A percentile compares a stretch with the other conserved stretches of the same genome.
Conservation (phyloP, 2,329 filamentous ascomycete species). For the Ophiostoma quercus region DNA sequence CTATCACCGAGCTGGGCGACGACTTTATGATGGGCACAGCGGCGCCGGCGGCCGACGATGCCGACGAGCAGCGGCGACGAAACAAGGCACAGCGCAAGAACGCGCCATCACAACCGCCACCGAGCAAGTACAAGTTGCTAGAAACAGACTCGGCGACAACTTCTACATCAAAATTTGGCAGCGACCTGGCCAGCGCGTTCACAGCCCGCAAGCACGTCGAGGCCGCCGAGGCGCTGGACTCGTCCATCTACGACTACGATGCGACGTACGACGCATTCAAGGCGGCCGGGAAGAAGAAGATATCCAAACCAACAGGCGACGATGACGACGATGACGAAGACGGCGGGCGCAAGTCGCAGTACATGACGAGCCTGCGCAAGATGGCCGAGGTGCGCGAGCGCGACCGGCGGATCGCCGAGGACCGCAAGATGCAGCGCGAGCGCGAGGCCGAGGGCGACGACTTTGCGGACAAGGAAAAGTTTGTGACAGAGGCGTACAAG, state of each 20-base stretch:
- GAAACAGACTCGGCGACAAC: neutral
- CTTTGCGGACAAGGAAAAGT: conserved; percentile 77
- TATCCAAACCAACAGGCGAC: conserved; percentile 43
- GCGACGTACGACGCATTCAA: conserved; percentile 73
- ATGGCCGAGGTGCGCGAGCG: conserved; percentile 72
- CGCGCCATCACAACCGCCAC: conserved; percentile 38
- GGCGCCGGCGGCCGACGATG: neutral
- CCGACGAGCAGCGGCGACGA: conserved; percentile 2
- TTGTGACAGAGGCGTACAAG: conserved; percentile 79
- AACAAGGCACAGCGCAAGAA: conserved; percentile 12
- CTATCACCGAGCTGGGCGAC: conserved; percentile 55
- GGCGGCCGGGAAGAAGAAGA: conserved; percentile 48
- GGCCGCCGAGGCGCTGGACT: conserved; percentile 61
- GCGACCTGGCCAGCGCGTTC: conserved; percentile 61
- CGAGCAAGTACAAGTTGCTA: conserved; percentile 41
- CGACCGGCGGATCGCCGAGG: conserved; percentile 70
- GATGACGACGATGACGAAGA: conserved; percentile 54
- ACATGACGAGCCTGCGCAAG: conserved; percentile 68
- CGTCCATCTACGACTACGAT: conserved; percentile 81
- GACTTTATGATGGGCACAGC: conserved; percentile 39
- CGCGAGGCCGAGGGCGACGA: conserved; percentile 75
- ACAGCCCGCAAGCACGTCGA: conserved; percentile 59
- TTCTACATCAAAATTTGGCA: conserved; percentile 49
- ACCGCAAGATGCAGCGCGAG: conserved; percentile 73
- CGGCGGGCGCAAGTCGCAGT: conserved; percentile 63